Base-by-base conservation (phyloP, 1,284 basidiomycete genomes). In the Ceratobasidium sp. region DNA sequence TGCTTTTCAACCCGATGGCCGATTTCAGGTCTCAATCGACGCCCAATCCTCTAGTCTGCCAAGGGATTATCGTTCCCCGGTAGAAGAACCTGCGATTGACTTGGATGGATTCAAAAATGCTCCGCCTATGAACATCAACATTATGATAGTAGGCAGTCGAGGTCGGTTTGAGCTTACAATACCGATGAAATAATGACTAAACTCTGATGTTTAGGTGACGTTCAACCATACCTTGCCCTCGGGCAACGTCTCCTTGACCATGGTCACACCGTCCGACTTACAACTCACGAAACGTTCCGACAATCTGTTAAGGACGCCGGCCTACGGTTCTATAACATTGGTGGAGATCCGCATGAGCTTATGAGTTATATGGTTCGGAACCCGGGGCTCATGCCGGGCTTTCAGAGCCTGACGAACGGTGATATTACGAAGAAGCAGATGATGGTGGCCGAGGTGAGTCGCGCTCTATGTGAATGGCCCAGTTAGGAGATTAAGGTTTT, bases 211-310 rank as follows among this genome's bases (percentile, higher is more conserved):
- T 55, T 82, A 90, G 92, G 92, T 53, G 92, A 93, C 81, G 91
- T 94, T 0, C 92, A 93, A 82, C 92, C 92, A 0, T 93, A 91
- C 82, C 85, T 93, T n/a, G 91, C 92, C 0, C 85, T 94, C 0
- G 91, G 90, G 3, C 86, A 90, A 77, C 84, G 86, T 18, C 85
- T 94, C 0, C 83, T 87, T 20, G 83, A 86, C 56, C 86, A 90
- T 80, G 90, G 90, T 0, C 92, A 94, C 83, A 87, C 89, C 12
- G 88, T 93, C 44, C 87, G 92, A 5, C 89, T 94, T 46, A 92
- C 91, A 0, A 91, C 92, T 0, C 92, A 94, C 81, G 88, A 87
- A 76, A 90, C 89, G 10, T 94, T 93, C 83, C 86, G 87, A 10
- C 82, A 86, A 20, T 91, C 92, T 82, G 90, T 93, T 58, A 84